Percentiles rank a stretch among this genome's conserved stretches.
Evolutionary conservation across 2,329 filamentous ascomycete genomes (phyloP).

Genomic region (Aspergillus ochraceus): DNA sequence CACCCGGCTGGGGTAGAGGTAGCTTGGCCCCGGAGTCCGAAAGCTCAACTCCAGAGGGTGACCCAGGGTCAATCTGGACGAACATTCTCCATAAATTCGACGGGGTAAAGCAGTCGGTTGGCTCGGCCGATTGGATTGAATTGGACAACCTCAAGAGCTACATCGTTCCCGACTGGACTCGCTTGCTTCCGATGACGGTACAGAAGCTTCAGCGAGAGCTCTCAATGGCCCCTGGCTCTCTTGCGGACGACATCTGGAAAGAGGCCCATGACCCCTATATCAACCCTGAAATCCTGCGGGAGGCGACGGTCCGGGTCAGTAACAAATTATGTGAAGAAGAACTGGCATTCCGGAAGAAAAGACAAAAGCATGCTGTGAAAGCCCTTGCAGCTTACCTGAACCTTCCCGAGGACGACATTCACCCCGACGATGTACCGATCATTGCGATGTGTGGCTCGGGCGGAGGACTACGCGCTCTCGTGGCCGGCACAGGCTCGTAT

Average conservation of each 20-base stretch:
- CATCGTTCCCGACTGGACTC: constrained; percentile 82
- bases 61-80: constrained; percentile 43
- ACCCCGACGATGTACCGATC: constrained; percentile 87
- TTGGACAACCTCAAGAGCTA: constrained; percentile 63
- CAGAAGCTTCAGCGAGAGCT: constrained; percentile 84
- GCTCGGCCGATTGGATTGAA: constrained; percentile 43
- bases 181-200: constrained; percentile 71
- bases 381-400: constrained; percentile 81
- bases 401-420: constrained; percentile 75
- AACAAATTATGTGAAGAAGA: constrained; percentile 81
- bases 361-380: constrained; percentile 66
- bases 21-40: background rate
- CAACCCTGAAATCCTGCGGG: constrained; percentile 83
- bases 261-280: constrained; percentile 81
- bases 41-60: constrained; percentile 18
- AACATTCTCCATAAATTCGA: constrained; percentile 53
- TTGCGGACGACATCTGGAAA: constrained; percentile 90
- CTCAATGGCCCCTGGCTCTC: constrained; percentile 80
- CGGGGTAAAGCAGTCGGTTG: constrained; percentile 41
- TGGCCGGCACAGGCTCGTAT: constrained; percentile 86
- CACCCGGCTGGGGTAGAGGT: background rate
- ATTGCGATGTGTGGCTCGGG: constrained; percentile 96
- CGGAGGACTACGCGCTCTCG: constrained; percentile 83
- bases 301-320: constrained; percentile 80
- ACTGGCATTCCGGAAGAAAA: constrained; percentile 67